Conservation (phyloP, 345 rosid species). For the Lenwebbia sp. region DNA sequence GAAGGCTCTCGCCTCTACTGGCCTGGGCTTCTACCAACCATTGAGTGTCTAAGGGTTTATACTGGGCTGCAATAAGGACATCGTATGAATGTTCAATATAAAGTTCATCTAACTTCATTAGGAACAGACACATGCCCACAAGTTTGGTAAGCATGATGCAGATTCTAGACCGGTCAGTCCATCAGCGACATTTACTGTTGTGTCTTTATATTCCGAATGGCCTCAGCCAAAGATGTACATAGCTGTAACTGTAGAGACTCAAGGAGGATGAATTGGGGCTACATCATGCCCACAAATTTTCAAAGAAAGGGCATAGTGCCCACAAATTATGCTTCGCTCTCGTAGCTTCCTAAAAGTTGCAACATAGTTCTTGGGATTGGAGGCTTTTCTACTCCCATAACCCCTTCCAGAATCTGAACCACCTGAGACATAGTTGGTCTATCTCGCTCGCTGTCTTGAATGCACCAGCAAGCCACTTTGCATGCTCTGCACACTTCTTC, state of each 20-base stretch:
- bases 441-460: conserved; percentile 1
- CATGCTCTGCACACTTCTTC: background rate
- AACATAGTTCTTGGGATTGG: background rate
- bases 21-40: background rate
- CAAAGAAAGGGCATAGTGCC: background rate
- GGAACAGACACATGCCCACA: background rate
- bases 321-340: background rate
- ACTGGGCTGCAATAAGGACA: too few species aligned
- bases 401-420: background rate
- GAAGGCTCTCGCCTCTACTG: background rate
- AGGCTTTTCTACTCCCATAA: background rate
- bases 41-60: background rate
- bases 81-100: too few species aligned
- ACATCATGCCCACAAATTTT: too few species aligned
- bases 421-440: background rate
- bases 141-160: background rate
- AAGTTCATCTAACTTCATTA: background rate
- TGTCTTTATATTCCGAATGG: background rate
- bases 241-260: too few species aligned
- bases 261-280: too few species aligned
- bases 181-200: background rate
- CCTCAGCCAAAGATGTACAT: background rate
- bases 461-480: conserved; percentile 5
- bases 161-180: background rate
- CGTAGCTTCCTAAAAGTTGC: background rate